These are phyloP conservation scores for Colletotrichum orchidophilum DNA, from an alignment of 2,329 filamentous ascomycete genomes.

Conservation along the genomic window DNA sequence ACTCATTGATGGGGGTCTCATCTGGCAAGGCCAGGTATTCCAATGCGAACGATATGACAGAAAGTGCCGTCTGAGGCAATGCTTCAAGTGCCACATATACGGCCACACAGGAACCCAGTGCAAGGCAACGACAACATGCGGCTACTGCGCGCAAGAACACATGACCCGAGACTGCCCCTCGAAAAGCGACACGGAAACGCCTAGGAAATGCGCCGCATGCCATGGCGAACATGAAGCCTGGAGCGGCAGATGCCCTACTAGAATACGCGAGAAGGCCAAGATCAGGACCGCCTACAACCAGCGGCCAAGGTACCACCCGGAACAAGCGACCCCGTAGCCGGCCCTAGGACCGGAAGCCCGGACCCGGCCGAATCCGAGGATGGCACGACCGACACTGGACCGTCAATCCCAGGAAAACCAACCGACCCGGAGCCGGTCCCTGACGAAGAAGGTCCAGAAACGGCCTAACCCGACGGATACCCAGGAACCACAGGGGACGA, in stretches of 20 bases:
- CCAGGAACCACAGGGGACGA: conserved; percentile 1
- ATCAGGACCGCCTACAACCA: conserved; percentile 1
- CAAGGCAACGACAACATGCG: background rate
- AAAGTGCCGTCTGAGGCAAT: background rate
- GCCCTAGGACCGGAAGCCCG: too few relatives aligned
- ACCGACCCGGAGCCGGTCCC: conserved; percentile 4
- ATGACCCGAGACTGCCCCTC: too few relatives aligned
- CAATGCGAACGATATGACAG: conserved; percentile 3
- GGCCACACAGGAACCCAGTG: background rate
- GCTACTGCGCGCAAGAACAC: too few relatives aligned
- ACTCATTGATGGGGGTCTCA: conserved; percentile 4
- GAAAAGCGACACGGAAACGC: background rate
- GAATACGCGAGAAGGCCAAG: background rate
- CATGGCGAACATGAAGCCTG: background rate
- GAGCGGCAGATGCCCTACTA: background rate
- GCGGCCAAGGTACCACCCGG: conserved; percentile 9
- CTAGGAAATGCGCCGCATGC: conserved; percentile 9
- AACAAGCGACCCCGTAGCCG: too few relatives aligned
- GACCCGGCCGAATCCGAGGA: background rate
- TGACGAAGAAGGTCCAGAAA: background rate
- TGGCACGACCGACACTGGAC: background rate
- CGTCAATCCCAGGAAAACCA: background rate
- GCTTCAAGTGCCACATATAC: background rate
- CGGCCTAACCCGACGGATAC: background rate
- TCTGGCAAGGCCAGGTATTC: conserved; percentile 12